These are phyloP conservation scores for Physcomitrium patens DNA, from an alignment of 225 moss, liverwort and hornwort species.

Conservation along the genomic window DNA sequence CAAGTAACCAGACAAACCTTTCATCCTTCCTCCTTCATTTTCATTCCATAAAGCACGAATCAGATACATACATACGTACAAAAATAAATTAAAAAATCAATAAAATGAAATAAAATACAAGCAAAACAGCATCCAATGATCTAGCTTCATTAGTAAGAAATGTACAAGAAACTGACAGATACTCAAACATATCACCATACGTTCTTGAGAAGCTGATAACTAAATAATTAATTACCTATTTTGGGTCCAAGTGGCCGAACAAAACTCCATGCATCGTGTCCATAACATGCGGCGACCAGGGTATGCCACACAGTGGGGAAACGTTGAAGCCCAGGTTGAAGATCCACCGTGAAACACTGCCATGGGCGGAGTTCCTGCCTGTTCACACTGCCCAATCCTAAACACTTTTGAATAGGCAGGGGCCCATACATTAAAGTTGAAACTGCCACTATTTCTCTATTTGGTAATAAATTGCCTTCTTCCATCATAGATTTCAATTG, in stretches of 20 bases:
- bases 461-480: constrained; percentile 60
- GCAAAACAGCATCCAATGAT: constrained; percentile 12
- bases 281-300: constrained; percentile 69
- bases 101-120: background rate
- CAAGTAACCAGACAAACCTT: constrained; percentile 70
- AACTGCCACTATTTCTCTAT: constrained; percentile 73
- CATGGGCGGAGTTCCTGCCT: constrained; percentile 68
- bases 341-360: constrained; percentile 78
- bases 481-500: constrained; percentile 56
- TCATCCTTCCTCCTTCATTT: constrained; percentile 56
- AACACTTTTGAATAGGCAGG: constrained; percentile 76
- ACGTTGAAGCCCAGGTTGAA: constrained; percentile 65
- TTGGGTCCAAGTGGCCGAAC: constrained; percentile 48
- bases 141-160: constrained; percentile 3
- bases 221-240: constrained; percentile 47
- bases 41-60: constrained; percentile 25
- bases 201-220: constrained; percentile 9
- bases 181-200: constrained; percentile 15
- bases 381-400: constrained; percentile 61
- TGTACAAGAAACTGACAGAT: background rate
- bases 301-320: constrained; percentile 87
- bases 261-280: constrained; percentile 66
- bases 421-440: constrained; percentile 92
- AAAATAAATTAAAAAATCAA: too few relatives aligned
- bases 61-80: background rate